Evolutionary conservation across 129 eudicot genomes (phyloP), one percentile per base, ranked within the genome.

Genomic region (Lactuca saligna): DNA sequence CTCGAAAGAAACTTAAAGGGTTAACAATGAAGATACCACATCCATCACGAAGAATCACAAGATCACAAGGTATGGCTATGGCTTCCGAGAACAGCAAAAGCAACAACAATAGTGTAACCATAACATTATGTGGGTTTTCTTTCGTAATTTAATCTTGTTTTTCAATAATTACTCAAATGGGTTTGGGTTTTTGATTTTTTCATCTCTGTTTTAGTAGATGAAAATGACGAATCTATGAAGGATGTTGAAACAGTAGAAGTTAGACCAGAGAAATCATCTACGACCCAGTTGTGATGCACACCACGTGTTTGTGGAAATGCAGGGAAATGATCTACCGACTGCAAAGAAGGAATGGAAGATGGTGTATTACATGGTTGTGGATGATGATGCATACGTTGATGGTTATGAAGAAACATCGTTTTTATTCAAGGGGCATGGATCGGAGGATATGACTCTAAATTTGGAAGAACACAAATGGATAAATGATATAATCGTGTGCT

Each of bases 31-130:
- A 90, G 60, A 90, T 91, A 57, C 97, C 97, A 70, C 62, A 87
- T 42, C 87, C 97, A 57, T 82, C 88, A 33, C 82, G 95, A 82
- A 87, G 95, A 58, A 68, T 90, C 42, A 90, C 97, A 61, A 84
- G 95, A 84, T 90, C 97, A 39, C 97, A 90, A 71, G 79, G 89
- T 39, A 3, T 17, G 66, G 72, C 81, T 35, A 16, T 80, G 38
- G 61, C 72, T 0, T 0, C 59, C 38, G 61, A 72, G 7, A 57
- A 39, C 33, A 15, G 9, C 17, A 72, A 66, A 63, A 68, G 4
- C 77, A 73, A 55, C 51, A 77, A 20, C 79, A 68, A 35, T 20
- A 72, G 78, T 74, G 56, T 53, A 15, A 69, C 77, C 74, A 55
- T 57, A 14, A 78, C 85, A 49, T 81, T 87, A 58, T 81, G 92